Conservation (phyloP, 1,284 basidiomycete species). For the Ceratobasidium theobromae region DNA sequence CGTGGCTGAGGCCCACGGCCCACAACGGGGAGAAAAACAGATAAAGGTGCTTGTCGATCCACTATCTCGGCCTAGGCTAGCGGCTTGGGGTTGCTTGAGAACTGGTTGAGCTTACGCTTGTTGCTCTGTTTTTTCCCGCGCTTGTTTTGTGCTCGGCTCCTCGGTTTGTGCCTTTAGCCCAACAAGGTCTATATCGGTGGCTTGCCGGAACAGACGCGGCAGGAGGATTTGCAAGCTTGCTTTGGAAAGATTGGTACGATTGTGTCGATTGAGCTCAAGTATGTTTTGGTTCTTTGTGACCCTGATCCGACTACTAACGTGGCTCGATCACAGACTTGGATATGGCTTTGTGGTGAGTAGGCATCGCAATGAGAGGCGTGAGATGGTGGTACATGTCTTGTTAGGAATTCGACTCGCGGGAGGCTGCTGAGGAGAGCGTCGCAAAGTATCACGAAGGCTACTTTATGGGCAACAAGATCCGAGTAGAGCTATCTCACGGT, state of each 20-base stretch:
- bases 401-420: constrained; percentile 76
- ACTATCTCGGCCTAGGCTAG: constrained; percentile 40
- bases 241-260: constrained; percentile 82
- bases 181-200: constrained; percentile 89
- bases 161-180: constrained; percentile 59
- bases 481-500: constrained; percentile 78
- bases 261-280: constrained; percentile 77
- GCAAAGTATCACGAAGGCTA: constrained; percentile 78
- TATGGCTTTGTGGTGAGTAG: constrained; percentile 81
- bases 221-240: constrained; percentile 78
- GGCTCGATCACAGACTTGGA: constrained; percentile 55
- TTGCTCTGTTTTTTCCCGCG: constrained; percentile 53
- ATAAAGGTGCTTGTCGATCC: constrained; percentile 83
- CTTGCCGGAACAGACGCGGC: constrained; percentile 77
- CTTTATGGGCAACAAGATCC: constrained; percentile 87
- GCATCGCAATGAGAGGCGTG: neutral
- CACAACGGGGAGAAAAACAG: constrained; percentile 63
- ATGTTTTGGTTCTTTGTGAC: no score
- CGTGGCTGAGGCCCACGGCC: neutral
- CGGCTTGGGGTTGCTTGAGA: constrained; percentile 31
- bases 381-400: constrained; percentile 9
- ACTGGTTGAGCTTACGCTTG: constrained; percentile 48
- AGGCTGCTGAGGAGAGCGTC: constrained; percentile 80
- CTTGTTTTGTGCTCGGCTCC: constrained; percentile 57
- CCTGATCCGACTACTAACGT: neutral